Percentiles rank a stretch among this genome's conserved stretches.
Evolutionary conservation across 345 rosid species (phyloP).

Genomic region (Laguncularia racemosa): DNA sequence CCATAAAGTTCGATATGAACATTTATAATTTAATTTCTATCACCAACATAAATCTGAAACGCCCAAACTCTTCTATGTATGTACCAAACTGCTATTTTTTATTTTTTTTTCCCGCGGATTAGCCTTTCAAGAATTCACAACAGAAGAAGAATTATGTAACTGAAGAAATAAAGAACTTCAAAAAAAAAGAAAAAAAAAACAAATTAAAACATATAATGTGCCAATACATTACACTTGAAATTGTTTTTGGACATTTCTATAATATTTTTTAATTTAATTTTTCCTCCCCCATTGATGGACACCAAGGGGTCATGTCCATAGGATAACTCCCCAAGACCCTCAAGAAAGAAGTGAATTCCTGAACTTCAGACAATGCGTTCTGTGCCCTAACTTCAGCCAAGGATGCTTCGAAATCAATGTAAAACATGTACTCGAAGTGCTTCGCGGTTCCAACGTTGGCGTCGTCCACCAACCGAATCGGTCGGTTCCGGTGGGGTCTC

Average conservation of each 20-base stretch:
- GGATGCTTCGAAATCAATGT: constrained; percentile 49
- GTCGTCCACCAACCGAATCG: constrained; percentile 41
- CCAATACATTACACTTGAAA: too few species aligned
- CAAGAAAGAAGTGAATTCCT: constrained; percentile 49
- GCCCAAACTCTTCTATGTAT: too few species aligned
- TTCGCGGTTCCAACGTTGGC: constrained; percentile 47
- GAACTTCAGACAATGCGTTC: constrained; percentile 47
- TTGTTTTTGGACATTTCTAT: background rate
- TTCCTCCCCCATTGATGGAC: constrained; percentile 22
- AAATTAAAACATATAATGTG: too few species aligned
- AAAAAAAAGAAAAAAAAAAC: too few species aligned
- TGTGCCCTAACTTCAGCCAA: constrained; percentile 44
- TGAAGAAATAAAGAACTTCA: too few species aligned
- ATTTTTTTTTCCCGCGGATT: too few species aligned
- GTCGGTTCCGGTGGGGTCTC: constrained; percentile 41
- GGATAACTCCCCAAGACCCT: constrained; percentile 48
- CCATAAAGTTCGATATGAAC: too few species aligned
- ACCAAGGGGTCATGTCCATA: constrained; percentile 53
- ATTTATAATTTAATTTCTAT: too few species aligned
- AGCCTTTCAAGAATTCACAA: too few species aligned
- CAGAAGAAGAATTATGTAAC: too few species aligned
- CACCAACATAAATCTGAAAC: too few species aligned
- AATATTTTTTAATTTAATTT: constrained; percentile 11
- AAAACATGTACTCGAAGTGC: constrained; percentile 49
- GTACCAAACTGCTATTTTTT: too few species aligned